Percentiles rank a stretch among this genome's conserved stretches.
These are phyloP conservation scores for Aureobasidium namibiae DNA, from an alignment of 2,329 filamentous ascomycete species.

Conservation along the genomic window DNA sequence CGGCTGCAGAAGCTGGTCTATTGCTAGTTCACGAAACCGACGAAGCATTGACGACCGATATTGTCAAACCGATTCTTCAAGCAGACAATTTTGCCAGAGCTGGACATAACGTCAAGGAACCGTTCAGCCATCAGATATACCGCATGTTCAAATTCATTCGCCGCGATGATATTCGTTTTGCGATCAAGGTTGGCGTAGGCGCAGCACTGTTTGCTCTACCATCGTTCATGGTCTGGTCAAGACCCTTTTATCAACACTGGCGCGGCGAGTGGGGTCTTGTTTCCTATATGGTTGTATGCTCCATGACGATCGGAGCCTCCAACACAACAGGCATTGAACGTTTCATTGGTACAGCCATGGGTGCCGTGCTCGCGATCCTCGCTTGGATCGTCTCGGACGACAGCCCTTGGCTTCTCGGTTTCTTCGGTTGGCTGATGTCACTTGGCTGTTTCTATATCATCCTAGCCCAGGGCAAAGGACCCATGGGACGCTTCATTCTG, in stretches of 20 bases:
- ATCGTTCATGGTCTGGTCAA: constrained; percentile 70
- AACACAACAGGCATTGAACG: constrained; percentile 87
- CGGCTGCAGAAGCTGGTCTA: constrained; percentile 15
- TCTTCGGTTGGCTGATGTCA: constrained; percentile 74
- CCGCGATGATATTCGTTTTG: constrained; percentile 65
- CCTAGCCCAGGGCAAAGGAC: constrained; percentile 71
- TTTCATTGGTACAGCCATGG: constrained; percentile 78
- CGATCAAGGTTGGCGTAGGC: constrained; percentile 86
- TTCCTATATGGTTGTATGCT: constrained; percentile 96
- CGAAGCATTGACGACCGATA: constrained; percentile 20
- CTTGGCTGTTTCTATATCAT: constrained; percentile 86
- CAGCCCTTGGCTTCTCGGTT: constrained; percentile 65
- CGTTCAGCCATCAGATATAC: constrained; percentile 36
- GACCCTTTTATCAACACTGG: constrained; percentile 78
- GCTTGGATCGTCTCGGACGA: constrained; percentile 71
- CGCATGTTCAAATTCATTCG: constrained; percentile 48
- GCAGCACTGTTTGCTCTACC: constrained; percentile 84
- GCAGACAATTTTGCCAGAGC: constrained; percentile 24
- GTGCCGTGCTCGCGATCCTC: constrained; percentile 64
- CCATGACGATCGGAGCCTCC: constrained; percentile 92
- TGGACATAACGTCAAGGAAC: not conserved
- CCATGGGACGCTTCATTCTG: constrained; percentile 86
- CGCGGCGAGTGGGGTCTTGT: constrained; percentile 93
- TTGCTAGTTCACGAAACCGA: constrained; percentile 17
- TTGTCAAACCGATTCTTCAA: constrained; percentile 23